Evolutionary conservation across 805 yeast genomes (phyloP).

Genomic region (Hanseniaspora taiwanica): DNA sequence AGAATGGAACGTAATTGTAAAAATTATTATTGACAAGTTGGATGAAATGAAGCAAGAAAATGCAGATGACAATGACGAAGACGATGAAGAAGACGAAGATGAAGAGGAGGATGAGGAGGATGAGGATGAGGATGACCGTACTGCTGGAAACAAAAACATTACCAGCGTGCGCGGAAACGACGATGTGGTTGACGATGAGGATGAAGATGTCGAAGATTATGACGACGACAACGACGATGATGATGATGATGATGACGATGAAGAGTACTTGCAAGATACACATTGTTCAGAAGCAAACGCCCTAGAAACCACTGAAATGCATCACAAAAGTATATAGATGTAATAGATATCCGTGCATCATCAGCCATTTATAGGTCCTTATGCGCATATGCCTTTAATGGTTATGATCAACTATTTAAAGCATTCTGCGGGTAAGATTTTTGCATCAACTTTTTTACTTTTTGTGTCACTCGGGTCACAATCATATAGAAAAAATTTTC

Average conservation of each 20-base stretch:
- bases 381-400: too few relatives aligned
- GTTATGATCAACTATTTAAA: too few relatives aligned
- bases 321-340: too few relatives aligned
- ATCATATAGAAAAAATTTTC: too few relatives aligned
- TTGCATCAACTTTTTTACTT: too few relatives aligned
- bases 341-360: too few relatives aligned
- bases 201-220: conserved; percentile 29
- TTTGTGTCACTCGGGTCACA: too few relatives aligned
- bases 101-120: conserved; percentile 33
- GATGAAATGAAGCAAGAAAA: conserved; percentile 18
- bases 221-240: conserved; percentile 27
- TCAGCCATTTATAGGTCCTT: too few relatives aligned
- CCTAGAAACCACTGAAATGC: too few relatives aligned
- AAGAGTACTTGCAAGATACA: neutral
- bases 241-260: conserved; percentile 7
- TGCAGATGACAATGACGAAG: conserved; percentile 25
- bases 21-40: conserved; percentile 32
- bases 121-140: conserved; percentile 30
- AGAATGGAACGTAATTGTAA: conserved; percentile 75
- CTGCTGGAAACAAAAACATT: too few relatives aligned
- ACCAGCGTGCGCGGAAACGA: conserved; percentile 11
- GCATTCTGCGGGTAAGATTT: too few relatives aligned
- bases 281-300: neutral
- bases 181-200: conserved; percentile 28
- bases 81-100: conserved; percentile 29